Conservation (phyloP, 768 basidiomycete species). For the Boletus insuetus region DNA sequence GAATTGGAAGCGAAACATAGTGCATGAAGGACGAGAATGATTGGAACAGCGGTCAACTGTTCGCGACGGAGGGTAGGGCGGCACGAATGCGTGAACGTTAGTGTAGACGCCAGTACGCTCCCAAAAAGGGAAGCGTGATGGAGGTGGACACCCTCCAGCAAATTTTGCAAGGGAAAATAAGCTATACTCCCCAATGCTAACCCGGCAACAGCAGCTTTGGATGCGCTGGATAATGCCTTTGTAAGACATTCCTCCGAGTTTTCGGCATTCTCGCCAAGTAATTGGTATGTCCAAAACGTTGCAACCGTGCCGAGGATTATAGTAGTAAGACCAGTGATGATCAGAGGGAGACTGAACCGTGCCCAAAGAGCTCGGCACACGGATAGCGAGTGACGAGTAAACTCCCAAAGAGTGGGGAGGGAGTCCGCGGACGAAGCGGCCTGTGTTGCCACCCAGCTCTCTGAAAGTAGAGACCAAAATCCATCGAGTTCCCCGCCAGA, state of each 20-base stretch:
- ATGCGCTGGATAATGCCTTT: conserved; percentile 29
- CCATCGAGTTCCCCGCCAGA: conserved; percentile 73
- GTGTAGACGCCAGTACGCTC: conserved; percentile 44
- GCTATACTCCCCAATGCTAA: conserved; percentile 38
- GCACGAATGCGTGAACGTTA: conserved; percentile 43
- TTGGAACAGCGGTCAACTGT: conserved; percentile 31
- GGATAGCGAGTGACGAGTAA: conserved; percentile 38
- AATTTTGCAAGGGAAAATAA: conserved; percentile 31
- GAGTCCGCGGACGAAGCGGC: conserved; percentile 20
- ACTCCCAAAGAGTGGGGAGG: conserved; percentile 17
- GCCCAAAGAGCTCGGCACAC: conserved; percentile 91
- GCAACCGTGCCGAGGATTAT: conserved; percentile 56
- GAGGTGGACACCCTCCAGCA: conserved; percentile 46
- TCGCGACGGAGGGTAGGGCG: conserved; percentile 33
- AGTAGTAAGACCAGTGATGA: conserved; percentile 67
- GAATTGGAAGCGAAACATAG: conserved; percentile 89
- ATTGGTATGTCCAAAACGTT: conserved; percentile 52
- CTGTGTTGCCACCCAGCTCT: conserved; percentile 41
- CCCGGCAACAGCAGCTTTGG: conserved; percentile 34
- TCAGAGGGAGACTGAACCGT: conserved; percentile 80
- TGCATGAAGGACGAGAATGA: conserved; percentile 66
- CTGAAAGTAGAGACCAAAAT: conserved; percentile 53
- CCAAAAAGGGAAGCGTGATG: conserved; percentile 53
- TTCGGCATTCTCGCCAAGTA: conserved; percentile 39
- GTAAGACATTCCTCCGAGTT: conserved; percentile 44